Percentiles rank a stretch among this genome's conserved stretches.
These are phyloP conservation scores for Ganoderma multipileum DNA, from an alignment of 1,284 basidiomycete genomes.

Conservation along the genomic window DNA sequence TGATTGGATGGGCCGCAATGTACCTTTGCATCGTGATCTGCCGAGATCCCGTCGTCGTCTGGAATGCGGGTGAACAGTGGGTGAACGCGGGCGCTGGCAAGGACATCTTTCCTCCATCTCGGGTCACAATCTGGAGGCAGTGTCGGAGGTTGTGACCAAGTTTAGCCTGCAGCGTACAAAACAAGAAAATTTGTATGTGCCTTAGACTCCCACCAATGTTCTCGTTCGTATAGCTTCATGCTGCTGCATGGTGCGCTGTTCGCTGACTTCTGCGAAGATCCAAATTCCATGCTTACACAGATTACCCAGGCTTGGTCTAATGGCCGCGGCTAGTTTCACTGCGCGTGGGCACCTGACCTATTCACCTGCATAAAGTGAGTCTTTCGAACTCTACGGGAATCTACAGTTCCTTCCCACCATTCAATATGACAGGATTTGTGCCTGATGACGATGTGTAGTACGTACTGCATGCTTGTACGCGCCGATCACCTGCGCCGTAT, in stretches of 20 bases:
- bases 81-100: not conserved
- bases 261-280: not conserved
- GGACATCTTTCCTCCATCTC: not conserved
- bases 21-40: not conserved
- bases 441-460: constrained; percentile 2
- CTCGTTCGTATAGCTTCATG: not conserved
- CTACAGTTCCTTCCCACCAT: not conserved
- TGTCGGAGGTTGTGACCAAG: not conserved
- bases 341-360: not conserved
- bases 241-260: not conserved
- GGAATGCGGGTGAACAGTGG: too few relatives aligned
- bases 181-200: not conserved
- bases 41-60: not conserved
- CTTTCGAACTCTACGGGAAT: not conserved
- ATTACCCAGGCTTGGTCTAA: not conserved
- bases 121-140: not conserved
- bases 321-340: not conserved
- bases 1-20: not conserved
- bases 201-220: too few relatives aligned
- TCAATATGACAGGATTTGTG: not conserved
- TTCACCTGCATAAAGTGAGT: not conserved
- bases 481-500: not conserved
- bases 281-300: not conserved
- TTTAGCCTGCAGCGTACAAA: not conserved
- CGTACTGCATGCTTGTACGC: not conserved